A percentile compares a stretch with the other conserved stretches of the same genome.
Conservation (phyloP, 2,329 filamentous ascomycete species). For the Aspergillus terreus region DNA sequence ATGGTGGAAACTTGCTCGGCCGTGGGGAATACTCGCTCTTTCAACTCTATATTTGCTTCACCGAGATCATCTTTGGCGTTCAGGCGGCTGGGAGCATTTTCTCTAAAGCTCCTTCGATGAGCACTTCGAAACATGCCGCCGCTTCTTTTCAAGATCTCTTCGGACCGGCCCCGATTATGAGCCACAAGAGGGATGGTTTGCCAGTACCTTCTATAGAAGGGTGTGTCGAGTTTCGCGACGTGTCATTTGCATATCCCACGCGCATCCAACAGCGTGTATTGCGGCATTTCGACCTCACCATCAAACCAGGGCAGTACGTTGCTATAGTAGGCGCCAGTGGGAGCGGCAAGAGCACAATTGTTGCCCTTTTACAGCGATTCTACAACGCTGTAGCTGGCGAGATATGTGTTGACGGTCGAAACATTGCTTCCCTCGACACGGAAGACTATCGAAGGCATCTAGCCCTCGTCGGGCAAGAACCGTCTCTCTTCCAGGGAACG, state of each 20-base stretch:
- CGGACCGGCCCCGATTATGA: conserved; percentile 44
- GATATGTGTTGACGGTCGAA: conserved; percentile 60
- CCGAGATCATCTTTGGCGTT: conserved; percentile 38
- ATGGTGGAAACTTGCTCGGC: conserved; percentile 59
- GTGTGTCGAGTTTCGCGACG: conserved; percentile 37
- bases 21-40: conserved; percentile 41
- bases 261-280: conserved; percentile 17
- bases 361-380: conserved; percentile 58
- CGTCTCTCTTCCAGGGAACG: conserved; percentile 64
- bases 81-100: conserved; percentile 27
- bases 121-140: conserved; percentile 29
- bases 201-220: conserved; percentile 51
- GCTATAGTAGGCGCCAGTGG: conserved; percentile 54
- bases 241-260: conserved; percentile 34
- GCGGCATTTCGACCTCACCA: conserved; percentile 16
- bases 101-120: conserved; percentile 29
- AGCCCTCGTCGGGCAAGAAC: conserved; percentile 68
- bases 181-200: conserved; percentile 55
- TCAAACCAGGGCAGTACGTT: conserved; percentile 47
- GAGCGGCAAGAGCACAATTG: conserved; percentile 61
- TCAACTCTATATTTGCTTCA: conserved; percentile 45
- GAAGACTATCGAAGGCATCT: conserved; percentile 59
- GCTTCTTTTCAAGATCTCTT: conserved; percentile 40
- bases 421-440: conserved; percentile 56
- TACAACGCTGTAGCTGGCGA: conserved; percentile 62